Evolutionary conservation across 2,329 filamentous ascomycete species (phyloP).

Genomic region (Purpureocillium lavendulum): DNA sequence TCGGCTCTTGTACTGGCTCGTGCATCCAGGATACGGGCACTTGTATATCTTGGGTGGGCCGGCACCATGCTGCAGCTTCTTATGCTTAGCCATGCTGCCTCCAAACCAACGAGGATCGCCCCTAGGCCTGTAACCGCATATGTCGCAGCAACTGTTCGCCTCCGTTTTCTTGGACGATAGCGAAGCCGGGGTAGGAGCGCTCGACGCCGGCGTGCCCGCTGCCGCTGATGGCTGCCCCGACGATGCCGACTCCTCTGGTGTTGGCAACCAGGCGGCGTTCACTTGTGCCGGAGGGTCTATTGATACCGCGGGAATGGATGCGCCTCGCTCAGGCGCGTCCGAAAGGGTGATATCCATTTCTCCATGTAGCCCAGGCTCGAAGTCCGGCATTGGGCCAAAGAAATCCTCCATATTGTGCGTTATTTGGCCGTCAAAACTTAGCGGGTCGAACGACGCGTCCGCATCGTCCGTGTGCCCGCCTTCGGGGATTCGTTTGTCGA

Average conservation of each 20-base stretch:
- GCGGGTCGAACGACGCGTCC: not conserved
- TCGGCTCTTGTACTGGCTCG: constrained; percentile 46
- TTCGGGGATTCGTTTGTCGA: too few species aligned
- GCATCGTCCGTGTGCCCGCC: too few species aligned
- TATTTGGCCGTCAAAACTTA: not conserved
- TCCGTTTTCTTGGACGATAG: constrained; percentile 21
- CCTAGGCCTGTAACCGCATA: constrained; percentile 47
- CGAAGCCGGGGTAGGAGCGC: not conserved
- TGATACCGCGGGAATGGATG: constrained; percentile 4
- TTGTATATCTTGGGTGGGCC: constrained; percentile 41
- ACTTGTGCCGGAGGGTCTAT: constrained; percentile 4
- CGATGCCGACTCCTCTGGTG: not conserved
- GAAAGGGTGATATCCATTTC: too few species aligned
- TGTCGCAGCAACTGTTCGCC: constrained; percentile 36
- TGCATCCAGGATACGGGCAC: constrained; percentile 45
- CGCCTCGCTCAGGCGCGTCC: not conserved
- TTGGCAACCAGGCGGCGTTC: not conserved
- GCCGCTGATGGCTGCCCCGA: not conserved
- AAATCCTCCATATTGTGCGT: constrained; percentile 10
- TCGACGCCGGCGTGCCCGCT: not conserved
- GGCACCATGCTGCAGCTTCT: constrained; percentile 42
- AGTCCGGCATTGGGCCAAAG: constrained; percentile 9
- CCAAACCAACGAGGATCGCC: constrained; percentile 51
- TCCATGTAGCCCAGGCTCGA: constrained; percentile 9
- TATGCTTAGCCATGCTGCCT: constrained; percentile 51